Evolutionary conservation across 176 grass and related monocot genomes (phyloP).

Genomic region (Cocos nucifera): DNA sequence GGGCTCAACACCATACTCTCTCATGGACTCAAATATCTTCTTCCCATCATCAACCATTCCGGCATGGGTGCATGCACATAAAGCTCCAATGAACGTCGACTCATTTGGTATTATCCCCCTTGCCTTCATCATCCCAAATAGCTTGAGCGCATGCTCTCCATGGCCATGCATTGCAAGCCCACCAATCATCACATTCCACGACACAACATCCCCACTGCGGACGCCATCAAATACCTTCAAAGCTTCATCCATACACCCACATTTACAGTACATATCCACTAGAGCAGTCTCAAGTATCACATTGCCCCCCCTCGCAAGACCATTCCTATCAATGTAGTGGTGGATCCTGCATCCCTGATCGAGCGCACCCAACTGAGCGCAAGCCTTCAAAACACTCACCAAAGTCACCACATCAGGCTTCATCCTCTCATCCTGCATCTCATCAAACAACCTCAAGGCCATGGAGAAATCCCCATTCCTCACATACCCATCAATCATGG

Average conservation of each 20-base stretch:
- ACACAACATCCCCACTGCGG: constrained; percentile 27
- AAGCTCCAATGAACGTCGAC: constrained; percentile 34
- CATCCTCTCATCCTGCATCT: constrained; percentile 26
- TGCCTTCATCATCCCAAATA: constrained; percentile 34
- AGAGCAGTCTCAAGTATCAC: constrained; percentile 37
- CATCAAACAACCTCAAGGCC: constrained; percentile 36
- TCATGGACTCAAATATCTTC: constrained; percentile 37
- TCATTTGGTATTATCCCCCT: constrained; percentile 35
- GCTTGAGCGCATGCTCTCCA: constrained; percentile 15
- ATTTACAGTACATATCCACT: constrained; percentile 70
- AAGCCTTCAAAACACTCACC: constrained; percentile 50
- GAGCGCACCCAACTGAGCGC: constrained; percentile 28
- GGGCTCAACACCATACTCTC: constrained; percentile 26
- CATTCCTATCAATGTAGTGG: constrained; percentile 14
- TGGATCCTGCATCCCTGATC: constrained; percentile 46
- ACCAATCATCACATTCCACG: constrained; percentile 58
- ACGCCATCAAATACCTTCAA: constrained; percentile 29
- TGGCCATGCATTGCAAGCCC: constrained; percentile 52
- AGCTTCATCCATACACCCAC: constrained; percentile 44
- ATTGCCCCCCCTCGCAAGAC: constrained; percentile 18
- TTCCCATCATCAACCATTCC: constrained; percentile 43
- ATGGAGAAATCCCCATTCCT: constrained; percentile 19
- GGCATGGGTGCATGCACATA: constrained; percentile 52
- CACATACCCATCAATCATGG: constrained; percentile 41
- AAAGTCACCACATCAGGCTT: constrained; percentile 35